phyloP scores from a whole-genome alignment of 2,329 filamentous ascomycete species.

The Paramyrothecium sp. region DNA sequence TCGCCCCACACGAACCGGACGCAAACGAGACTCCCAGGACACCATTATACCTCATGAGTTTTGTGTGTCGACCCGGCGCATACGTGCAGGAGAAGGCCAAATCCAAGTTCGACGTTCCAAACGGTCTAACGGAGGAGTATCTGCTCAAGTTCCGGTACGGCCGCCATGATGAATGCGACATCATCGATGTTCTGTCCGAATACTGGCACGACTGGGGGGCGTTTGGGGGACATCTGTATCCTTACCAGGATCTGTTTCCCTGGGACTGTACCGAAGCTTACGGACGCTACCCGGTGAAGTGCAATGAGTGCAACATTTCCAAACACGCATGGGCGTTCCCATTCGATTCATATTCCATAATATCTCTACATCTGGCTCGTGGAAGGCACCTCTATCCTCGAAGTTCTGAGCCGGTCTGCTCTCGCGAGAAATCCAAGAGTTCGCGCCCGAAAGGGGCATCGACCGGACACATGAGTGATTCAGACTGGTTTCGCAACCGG shows the following conservation, averaged over 20 bases:
- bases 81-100: conserved; percentile 21
- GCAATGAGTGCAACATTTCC: conserved; percentile 37
- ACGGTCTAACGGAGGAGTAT: conserved; percentile 41
- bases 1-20: conserved; percentile 3
- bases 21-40: not conserved
- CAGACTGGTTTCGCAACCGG: conserved; percentile 33
- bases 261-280: conserved; percentile 48
- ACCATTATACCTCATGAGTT: conserved; percentile 37
- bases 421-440: not conserved
- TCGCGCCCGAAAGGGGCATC: conserved; percentile 8
- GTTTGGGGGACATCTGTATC: conserved; percentile 35
- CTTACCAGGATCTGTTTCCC: conserved; percentile 39
- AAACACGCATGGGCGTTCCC: conserved; percentile 45
- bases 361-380: conserved; percentile 34
- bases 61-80: conserved; percentile 28
- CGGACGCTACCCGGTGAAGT: conserved; percentile 30
- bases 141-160: conserved; percentile 36
- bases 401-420: not conserved
- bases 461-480: conserved; percentile 13
- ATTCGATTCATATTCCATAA: conserved; percentile 42
- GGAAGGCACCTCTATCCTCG: conserved; percentile 31
- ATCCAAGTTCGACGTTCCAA: conserved; percentile 34
- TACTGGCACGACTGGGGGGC: conserved; percentile 46
- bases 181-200: conserved; percentile 40
- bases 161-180: conserved; percentile 36